Percentiles rank a stretch among this genome's conserved stretches.
phyloP scores from a whole-genome alignment of 2,329 filamentous ascomycete genomes.

The Beauveria sp. region DNA sequence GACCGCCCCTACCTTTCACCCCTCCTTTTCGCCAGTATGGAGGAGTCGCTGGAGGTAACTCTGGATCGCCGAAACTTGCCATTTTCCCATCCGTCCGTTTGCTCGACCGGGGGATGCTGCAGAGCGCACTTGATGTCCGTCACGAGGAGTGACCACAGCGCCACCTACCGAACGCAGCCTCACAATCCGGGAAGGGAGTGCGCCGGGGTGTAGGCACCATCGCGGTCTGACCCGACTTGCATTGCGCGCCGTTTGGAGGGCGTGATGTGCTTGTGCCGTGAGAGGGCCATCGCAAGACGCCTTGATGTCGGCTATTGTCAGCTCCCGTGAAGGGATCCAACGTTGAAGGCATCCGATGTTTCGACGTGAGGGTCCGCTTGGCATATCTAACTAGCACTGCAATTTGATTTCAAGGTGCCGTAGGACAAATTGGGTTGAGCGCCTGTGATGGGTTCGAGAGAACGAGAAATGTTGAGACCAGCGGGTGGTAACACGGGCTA shows the following conservation, averaged over 20 bases:
- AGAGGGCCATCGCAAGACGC: background rate
- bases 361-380: background rate
- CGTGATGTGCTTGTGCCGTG: background rate
- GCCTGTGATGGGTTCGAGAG: background rate
- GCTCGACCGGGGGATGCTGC: background rate
- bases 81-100: background rate
- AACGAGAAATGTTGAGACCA: background rate
- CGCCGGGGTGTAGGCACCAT: background rate
- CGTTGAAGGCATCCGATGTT: background rate
- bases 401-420: background rate
- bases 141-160: constrained; percentile 1
- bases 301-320: background rate
- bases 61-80: background rate
- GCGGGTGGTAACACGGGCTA: background rate
- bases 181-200: background rate
- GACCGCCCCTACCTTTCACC: background rate
- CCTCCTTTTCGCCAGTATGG: background rate
- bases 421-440: background rate
- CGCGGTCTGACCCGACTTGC: background rate
- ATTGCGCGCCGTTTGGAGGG: background rate
- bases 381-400: background rate
- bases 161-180: background rate
- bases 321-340: background rate
- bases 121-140: constrained; percentile 1
- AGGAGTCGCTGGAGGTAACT: background rate